These are phyloP conservation scores for Cryptosporidium viatorum DNA, from an alignment of 169 alveolate genomes.

Conservation along the genomic window DNA sequence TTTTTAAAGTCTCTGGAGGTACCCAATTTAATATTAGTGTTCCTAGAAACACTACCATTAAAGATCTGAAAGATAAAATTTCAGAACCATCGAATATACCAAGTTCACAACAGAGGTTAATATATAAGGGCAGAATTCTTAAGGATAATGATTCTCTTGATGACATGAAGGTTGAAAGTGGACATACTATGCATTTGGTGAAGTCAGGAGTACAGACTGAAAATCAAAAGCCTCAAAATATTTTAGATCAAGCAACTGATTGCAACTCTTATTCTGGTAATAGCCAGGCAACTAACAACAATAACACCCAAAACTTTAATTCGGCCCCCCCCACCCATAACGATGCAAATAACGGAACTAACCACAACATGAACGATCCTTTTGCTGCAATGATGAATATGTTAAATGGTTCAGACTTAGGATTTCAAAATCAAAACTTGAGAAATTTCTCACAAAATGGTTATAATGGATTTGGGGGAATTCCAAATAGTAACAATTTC, in stretches of 20 bases:
- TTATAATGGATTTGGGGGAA: slow-evolving; percentile 9
- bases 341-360: slow-evolving; percentile 1
- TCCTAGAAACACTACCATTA: slow-evolving; percentile 80
- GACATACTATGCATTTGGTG: slow-evolving; percentile 91
- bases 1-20: slow-evolving; percentile 87
- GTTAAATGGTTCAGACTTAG: slow-evolving; percentile 25
- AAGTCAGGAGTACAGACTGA: slow-evolving; percentile 84
- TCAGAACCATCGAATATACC: slow-evolving; percentile 83
- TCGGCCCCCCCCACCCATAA: not conserved
- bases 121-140: slow-evolving; percentile 89
- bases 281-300: not conserved
- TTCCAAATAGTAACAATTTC: not conserved
- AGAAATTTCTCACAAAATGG: slow-evolving; percentile 9
- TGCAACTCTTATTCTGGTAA: not conserved
- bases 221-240: slow-evolving; percentile 24
- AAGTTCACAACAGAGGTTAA: slow-evolving; percentile 84
- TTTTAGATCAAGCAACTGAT: slow-evolving; percentile 28
- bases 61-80: slow-evolving; percentile 83
- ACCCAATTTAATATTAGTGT: slow-evolving; percentile 80
- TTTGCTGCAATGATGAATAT: slow-evolving; percentile 51
- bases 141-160: slow-evolving; percentile 88
- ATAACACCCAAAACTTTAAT: not conserved
- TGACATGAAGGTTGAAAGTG: slow-evolving; percentile 85
- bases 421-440: not conserved
- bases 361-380: not conserved